Base-by-base conservation (phyloP, 1,139 yeast species). In the Saccharomyces hybrid region DNA sequence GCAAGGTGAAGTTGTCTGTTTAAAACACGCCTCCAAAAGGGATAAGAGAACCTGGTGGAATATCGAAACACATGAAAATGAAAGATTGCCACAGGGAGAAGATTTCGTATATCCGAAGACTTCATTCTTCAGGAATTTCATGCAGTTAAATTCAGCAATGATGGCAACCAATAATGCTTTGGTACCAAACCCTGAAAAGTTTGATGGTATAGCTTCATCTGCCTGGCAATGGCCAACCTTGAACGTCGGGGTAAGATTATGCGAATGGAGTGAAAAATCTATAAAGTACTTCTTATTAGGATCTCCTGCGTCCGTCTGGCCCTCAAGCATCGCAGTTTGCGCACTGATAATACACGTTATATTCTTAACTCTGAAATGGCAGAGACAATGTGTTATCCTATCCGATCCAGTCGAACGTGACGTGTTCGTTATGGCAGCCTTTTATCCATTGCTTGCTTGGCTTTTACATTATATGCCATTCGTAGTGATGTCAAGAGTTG, bases 171-270 rank as follows among this genome's bases (percentile, higher is more conserved):
- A 95, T 76, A 95, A 95, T 66, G 99, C 97, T 4, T 80, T 93
- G 68, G 84, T 93, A 56, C 99, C 99, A 34, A 99, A 95, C 67
- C 72, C 79, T 16, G 99, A 95, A 63, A 91, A 93, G 73, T 84
- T 83, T 64, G 99, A 95, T 69, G 91, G 86, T 63, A 80, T 95
- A 65, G 95, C 98, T 2, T 89, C 97, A 16, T 70, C 82, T 53
- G 95, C 95, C 64, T 95, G 99, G 99, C 93, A 95, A 79, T 95
- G 99, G 99, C 99, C 99, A 56, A 81, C 95, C 34, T 80, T 91
- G 65, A 80, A 88, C 71, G 87, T 84, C 55, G 99, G 99, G 70
- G 84, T 95, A 64, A 86, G 99, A 75, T 81, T 95, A 77, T 91
- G 98, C 74, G 90, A 95, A 50, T 95, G 99, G 99, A 84, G 84